A percentile compares a stretch with the other conserved stretches of the same genome.
Evolutionary conservation across 129 eudicot species (phyloP).

Genomic region (Centaurea solstitialis): DNA sequence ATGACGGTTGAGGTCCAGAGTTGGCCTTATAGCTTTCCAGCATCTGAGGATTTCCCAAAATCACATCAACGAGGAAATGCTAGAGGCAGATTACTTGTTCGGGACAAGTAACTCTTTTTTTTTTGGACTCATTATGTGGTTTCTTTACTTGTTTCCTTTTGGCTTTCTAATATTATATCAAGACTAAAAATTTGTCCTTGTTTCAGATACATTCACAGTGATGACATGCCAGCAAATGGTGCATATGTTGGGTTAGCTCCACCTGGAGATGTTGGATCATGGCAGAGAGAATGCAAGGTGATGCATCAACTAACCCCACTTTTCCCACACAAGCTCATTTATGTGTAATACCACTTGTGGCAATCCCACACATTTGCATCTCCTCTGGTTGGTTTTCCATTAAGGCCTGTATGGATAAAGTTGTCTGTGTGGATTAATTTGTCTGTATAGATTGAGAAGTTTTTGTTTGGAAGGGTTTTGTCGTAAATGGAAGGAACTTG

Average conservation of each 20-base stretch:
- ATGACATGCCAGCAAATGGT: slow-evolving; percentile 39
- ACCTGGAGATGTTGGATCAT: slow-evolving; percentile 63
- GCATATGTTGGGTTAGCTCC: slow-evolving; percentile 65
- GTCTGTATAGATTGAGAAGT: no score
- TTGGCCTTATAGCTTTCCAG: slow-evolving; percentile 69
- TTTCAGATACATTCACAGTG: slow-evolving; percentile 36
- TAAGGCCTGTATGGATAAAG: no score
- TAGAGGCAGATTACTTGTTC: slow-evolving; percentile 54
- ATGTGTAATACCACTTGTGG: background rate
- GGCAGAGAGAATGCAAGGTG: slow-evolving; percentile 70
- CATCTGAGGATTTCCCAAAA: slow-evolving; percentile 45
- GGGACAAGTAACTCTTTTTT: slow-evolving; percentile 33
- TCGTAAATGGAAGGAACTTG: no score
- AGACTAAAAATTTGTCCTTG: background rate
- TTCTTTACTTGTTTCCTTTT: background rate
- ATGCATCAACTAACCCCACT: background rate
- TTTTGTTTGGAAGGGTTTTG: no score
- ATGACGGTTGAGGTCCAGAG: slow-evolving; percentile 46
- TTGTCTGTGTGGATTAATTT: no score
- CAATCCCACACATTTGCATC: background rate
- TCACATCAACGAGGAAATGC: slow-evolving; percentile 53
- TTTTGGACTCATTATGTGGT: background rate
- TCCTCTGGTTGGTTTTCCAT: background rate
- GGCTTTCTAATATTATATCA: background rate
- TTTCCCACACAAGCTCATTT: background rate